Conservation (phyloP, 75 land plant species). For the Gnetum montanum region DNA sequence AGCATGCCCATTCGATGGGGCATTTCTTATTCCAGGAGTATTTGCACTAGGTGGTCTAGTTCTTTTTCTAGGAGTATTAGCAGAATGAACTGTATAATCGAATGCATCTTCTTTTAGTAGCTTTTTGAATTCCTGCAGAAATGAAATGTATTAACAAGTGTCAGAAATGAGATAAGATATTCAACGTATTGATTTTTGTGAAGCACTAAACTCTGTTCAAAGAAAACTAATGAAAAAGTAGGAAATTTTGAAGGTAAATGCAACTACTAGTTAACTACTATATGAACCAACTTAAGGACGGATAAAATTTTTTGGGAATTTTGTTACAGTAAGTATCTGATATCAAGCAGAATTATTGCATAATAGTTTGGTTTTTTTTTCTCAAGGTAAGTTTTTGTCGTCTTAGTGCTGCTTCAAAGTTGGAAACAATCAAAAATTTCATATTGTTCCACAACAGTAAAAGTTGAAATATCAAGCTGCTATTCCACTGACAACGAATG, state of each 20-base stretch:
- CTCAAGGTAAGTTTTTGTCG: no score
- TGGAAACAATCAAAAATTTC: no score
- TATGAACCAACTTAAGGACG: no score
- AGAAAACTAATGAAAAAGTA: not conserved
- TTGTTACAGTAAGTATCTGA: no score
- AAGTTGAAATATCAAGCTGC: no score
- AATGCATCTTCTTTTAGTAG: constrained; percentile 79
- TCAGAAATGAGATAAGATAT: no score
- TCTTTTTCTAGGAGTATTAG: constrained; percentile 55
- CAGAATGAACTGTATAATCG: constrained; percentile 75
- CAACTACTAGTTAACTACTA: not conserved
- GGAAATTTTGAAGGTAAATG: not conserved
- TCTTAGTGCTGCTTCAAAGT: no score
- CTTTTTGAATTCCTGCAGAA: constrained; percentile 74
- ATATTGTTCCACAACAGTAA: no score
- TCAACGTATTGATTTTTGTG: not conserved
- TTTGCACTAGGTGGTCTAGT: constrained; percentile 9
- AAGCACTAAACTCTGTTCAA: not conserved
- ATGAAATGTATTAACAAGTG: not conserved
- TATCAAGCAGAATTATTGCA: no score
- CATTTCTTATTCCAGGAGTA: constrained; percentile 1
- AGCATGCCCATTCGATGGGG: constrained; percentile 10
- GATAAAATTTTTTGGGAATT: no score
- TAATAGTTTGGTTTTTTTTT: no score
- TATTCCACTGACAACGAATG: no score